Evolutionary conservation across 2,329 filamentous ascomycete genomes (phyloP), one percentile per base, ranked within the genome.

Genomic region (Magnaporthales sp.): DNA sequence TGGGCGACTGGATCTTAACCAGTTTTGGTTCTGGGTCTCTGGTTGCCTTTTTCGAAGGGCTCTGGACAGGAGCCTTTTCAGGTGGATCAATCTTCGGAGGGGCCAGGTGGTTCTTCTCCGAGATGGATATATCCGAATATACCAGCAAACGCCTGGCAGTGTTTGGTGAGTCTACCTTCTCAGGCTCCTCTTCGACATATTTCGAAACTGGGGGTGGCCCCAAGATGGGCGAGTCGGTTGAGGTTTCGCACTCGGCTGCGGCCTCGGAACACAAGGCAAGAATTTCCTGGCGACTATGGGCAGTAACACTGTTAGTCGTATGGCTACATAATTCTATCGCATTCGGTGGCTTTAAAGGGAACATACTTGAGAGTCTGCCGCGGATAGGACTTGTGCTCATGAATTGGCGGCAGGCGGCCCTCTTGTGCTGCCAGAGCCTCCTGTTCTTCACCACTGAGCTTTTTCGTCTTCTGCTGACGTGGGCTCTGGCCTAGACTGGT

Each of bases 321-420:
- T 60, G 2, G 10, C 22, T 10, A 19, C 5, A 19, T 4, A 58
- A 15, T 3, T 13, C 5, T 51, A 24, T 13, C 38, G 2, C 29
- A 54, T 1, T 15, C 22, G 4, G 26, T 68, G 13, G 24, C 3
- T 51, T 13, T 51, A 6, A 11, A 4, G 24, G n/a, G 63, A 29
- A 78, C 85, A 67, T 80, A 91, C 89, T 86, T 89, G 73, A 93
- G 79, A 10, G 90, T 91, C 70, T 83, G 81, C 65, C 91, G 81
- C 11, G 89, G 87, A 72, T 86, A 91, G 2, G 81, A 77, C 72
- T 90, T 91, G 74, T 86, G 85, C 75, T 94, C 91, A 51, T 83
- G 79, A 64, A 94, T 92, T 0, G 87, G 86, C 9, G 89, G 85
- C 70, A 91, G 75, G 72, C 86, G 80, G 26, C 82, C 81, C 70